Conservation (phyloP, 495 filamentous ascomycete genomes). For the Aspergillus taichungensis region DNA sequence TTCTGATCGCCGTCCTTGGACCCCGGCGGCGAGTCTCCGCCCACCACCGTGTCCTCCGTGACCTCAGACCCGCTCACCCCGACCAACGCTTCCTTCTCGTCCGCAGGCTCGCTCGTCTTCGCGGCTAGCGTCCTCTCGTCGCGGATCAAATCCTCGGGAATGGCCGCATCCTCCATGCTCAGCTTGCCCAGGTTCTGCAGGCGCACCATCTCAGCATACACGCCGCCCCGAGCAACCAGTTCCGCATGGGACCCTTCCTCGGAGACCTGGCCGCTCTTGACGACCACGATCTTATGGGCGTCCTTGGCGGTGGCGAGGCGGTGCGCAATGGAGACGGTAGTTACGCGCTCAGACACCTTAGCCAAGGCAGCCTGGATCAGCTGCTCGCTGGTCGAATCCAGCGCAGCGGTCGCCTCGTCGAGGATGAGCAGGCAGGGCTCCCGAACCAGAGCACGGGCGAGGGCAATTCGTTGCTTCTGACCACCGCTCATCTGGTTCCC, state of each 20-base stretch:
- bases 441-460: slow-evolving; percentile 63
- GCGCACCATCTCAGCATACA: slow-evolving; percentile 34
- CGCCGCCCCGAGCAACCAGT: slow-evolving; percentile 20
- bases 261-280: slow-evolving; percentile 39
- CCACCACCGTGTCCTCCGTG: slow-evolving; percentile 28
- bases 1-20: slow-evolving; percentile 10
- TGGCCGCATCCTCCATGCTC: slow-evolving; percentile 3
- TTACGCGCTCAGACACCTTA: slow-evolving; percentile 28
- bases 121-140: slow-evolving; percentile 1
- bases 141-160: slow-evolving; percentile 8
- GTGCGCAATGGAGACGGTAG: slow-evolving; percentile 34
- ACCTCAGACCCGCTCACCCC: slow-evolving; percentile 11
- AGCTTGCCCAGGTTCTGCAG: slow-evolving; percentile 24
- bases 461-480: slow-evolving; percentile 53
- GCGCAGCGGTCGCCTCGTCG: slow-evolving; percentile 62
- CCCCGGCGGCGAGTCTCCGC: slow-evolving; percentile 1
- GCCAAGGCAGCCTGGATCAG: slow-evolving; percentile 39
- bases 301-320: slow-evolving; percentile 36
- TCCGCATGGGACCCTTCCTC: slow-evolving; percentile 43
- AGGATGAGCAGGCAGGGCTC: slow-evolving; percentile 66
- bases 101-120: neutral
- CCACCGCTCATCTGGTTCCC: slow-evolving; percentile 51
- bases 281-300: slow-evolving; percentile 54
- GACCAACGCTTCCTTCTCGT: slow-evolving; percentile 13
- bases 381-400: slow-evolving; percentile 44